Evolutionary conservation across 306 rosid species (phyloP).

Genomic region (Cicer bijugum): DNA sequence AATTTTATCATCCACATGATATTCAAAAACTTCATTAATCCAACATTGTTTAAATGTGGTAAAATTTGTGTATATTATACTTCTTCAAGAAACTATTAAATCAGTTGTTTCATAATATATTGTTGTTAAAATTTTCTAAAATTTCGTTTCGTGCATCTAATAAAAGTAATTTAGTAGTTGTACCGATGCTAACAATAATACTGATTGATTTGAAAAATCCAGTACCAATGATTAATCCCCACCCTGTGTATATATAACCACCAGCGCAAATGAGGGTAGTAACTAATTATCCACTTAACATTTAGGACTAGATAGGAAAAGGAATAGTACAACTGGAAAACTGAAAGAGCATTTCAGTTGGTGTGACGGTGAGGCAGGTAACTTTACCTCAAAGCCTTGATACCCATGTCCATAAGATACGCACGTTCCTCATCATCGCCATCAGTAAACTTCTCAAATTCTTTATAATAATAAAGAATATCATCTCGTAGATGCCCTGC

Average conservation of each 20-base stretch:
- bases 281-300: background rate
- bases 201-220: conserved; percentile 9
- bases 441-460: conserved; percentile 63
- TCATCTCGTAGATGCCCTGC: conserved; percentile 90
- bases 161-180: conserved; percentile 1
- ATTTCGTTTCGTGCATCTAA: background rate
- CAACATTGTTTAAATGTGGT: conserved; percentile 19
- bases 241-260: background rate
- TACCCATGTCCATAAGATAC: conserved; percentile 76
- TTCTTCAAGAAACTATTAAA: conserved; percentile 20
- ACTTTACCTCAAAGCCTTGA: conserved; percentile 79
- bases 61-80: conserved; percentile 1
- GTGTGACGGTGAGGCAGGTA: background rate
- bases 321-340: conserved; percentile 13
- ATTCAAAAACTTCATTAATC: conserved; percentile 14
- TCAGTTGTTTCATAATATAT: conserved; percentile 20
- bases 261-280: background rate
- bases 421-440: conserved; percentile 77
- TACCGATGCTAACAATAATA: background rate
- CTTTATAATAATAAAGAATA: conserved; percentile 69
- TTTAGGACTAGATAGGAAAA: conserved; percentile 1
- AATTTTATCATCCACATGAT: conserved; percentile 6
- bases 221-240: conserved; percentile 1
- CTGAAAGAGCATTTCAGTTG: background rate
- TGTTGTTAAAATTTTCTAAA: conserved; percentile 13